phyloP scores from a whole-genome alignment of 371 early-diverging fungal genomes.

The Choanephora cucurbitarum region DNA sequence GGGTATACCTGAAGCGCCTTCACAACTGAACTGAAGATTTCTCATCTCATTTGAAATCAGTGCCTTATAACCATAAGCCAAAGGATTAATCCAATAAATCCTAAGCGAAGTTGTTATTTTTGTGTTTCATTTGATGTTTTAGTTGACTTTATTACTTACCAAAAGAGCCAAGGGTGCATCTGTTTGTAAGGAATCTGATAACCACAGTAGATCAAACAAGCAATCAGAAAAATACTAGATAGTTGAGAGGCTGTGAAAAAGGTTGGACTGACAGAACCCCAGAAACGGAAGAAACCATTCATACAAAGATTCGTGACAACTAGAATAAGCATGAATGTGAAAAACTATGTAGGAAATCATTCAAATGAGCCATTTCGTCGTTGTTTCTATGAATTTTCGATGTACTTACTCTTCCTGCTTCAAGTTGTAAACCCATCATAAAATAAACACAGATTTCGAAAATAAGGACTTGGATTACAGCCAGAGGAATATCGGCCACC shows the following conservation, averaged over 20 bases:
- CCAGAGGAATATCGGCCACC: conserved; percentile 46
- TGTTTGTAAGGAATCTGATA: conserved; percentile 58
- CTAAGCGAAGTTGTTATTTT: no score
- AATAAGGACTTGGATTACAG: conserved; percentile 39
- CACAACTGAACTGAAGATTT: conserved; percentile 35
- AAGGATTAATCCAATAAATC: conserved; percentile 71
- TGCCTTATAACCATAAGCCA: conserved; percentile 66
- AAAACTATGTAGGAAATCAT: conserved; percentile 33
- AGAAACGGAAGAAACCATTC: conserved; percentile 45
- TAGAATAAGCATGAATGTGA: conserved; percentile 52
- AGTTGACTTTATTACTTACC: no score
- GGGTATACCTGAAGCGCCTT: conserved; percentile 50
- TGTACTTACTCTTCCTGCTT: conserved; percentile 48
- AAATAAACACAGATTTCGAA: conserved; percentile 57
- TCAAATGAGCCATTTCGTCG: no score
- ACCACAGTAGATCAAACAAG: conserved; percentile 61
- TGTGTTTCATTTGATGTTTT: no score
- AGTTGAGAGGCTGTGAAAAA: conserved; percentile 58
- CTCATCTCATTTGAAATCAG: conserved; percentile 70
- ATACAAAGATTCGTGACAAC: conserved; percentile 51
- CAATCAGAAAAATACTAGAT: conserved; percentile 58
- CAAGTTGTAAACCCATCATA: conserved; percentile 53
- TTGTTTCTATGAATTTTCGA: background rate
- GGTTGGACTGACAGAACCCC: conserved; percentile 52
- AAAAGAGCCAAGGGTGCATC: conserved; percentile 73